These are phyloP conservation scores for Gracilaria vermiculophylla DNA, from an alignment of 23 red algal species.

Conservation along the genomic window DNA sequence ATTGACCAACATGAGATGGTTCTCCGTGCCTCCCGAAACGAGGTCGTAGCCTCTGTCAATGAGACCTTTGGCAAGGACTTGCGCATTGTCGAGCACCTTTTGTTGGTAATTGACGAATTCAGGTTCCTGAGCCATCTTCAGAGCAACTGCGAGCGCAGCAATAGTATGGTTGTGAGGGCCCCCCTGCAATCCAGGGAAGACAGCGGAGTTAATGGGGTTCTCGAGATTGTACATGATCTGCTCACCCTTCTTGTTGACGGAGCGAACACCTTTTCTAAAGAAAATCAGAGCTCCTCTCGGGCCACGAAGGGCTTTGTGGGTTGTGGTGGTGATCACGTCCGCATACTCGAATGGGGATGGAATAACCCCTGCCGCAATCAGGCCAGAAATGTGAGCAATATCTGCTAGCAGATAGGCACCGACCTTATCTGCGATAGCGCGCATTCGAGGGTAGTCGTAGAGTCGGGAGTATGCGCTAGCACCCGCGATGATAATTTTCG, in stretches of 20 bases:
- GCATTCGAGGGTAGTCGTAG: constrained; percentile 96
- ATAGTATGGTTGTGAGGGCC: constrained; percentile 99
- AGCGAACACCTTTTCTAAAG: constrained; percentile 90
- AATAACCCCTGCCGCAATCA: constrained; percentile 92
- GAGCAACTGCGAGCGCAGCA: constrained; percentile 95
- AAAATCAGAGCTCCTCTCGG: constrained; percentile 98
- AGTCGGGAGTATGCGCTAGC: constrained; percentile 92
- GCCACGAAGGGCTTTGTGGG: constrained; percentile 98
- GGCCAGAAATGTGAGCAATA: constrained; percentile 97
- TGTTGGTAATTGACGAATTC: constrained; percentile 95
- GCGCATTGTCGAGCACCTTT: constrained; percentile 85
- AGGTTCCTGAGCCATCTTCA: constrained; percentile 83
- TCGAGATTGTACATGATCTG: constrained; percentile 91
- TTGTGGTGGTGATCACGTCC: constrained; percentile 97
- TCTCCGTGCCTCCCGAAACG: constrained; percentile 93
- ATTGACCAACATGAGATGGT: constrained; percentile 94
- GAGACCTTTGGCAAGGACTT: constrained; percentile 76
- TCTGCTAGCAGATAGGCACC: constrained; percentile 91
- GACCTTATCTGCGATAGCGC: constrained; percentile 86
- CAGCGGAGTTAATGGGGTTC: constrained; percentile 93
- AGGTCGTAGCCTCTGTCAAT: constrained; percentile 76
- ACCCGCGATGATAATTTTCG: constrained; percentile 96
- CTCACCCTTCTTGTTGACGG: constrained; percentile 80
- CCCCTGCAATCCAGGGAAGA: constrained; percentile 98
- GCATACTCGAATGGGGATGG: constrained; percentile 93